phyloP scores from a whole-genome alignment of 805 yeast genomes.

The Naumovozyma castellii region DNA sequence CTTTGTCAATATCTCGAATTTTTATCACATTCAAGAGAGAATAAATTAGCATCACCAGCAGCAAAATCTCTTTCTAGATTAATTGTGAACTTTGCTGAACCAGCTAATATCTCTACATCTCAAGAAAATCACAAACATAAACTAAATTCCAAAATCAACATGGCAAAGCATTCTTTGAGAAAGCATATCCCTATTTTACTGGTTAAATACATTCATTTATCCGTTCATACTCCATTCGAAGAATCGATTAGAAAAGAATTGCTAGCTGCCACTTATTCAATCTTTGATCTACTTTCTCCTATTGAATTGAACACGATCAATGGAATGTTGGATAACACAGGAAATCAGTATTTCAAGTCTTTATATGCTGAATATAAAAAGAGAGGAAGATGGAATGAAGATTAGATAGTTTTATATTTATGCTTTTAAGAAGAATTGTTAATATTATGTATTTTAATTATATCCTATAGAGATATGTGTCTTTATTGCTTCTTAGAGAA shows the following conservation, averaged over 20 bases:
- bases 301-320: conserved; percentile 56
- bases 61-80: conserved; percentile 49
- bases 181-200: conserved; percentile 52
- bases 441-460: background rate
- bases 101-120: conserved; percentile 29
- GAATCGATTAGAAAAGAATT: conserved; percentile 40
- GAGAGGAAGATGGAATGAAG: conserved; percentile 75
- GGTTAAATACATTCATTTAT: conserved; percentile 46
- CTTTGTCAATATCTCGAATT: conserved; percentile 44
- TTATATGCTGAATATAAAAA: conserved; percentile 65
- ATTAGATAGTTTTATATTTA: conserved; percentile 17
- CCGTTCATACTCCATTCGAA: conserved; percentile 42
- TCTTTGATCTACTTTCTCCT: conserved; percentile 61
- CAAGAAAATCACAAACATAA: conserved; percentile 26
- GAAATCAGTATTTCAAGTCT: conserved; percentile 56
- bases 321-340: conserved; percentile 56
- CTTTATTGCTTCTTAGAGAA: conserved; percentile 3
- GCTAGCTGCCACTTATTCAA: conserved; percentile 45
- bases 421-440: background rate
- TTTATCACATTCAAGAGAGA: conserved; percentile 27
- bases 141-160: conserved; percentile 45
- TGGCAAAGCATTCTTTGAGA: conserved; percentile 52
- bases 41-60: conserved; percentile 25
- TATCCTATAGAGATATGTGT: no score
- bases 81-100: conserved; percentile 65